Evolutionary conservation across 2,329 filamentous ascomycete species (phyloP), one percentile per base, ranked within the genome.

Genomic region (Fusarium vanettenii): DNA sequence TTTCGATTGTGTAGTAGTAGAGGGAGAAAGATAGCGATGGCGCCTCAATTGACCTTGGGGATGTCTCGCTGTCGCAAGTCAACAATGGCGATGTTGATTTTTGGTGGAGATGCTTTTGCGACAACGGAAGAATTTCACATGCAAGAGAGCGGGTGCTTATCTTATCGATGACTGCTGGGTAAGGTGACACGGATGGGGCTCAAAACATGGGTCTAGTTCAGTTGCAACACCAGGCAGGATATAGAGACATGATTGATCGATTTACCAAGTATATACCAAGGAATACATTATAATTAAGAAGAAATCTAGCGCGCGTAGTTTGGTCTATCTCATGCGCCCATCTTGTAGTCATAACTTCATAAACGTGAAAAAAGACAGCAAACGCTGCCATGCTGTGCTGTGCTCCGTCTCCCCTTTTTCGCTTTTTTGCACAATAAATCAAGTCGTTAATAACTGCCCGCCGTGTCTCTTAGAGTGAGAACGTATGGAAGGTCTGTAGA

Each of bases 401-500:
- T 48, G 27, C 56, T 63, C 39, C 60, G 55, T 56, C 56, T 63
- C 35, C 50, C 52, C 22, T 10, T 37, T 37, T 14, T 22, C 39
- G 14, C 41, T 22, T 33, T 11, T 11, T 35, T 48, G 22, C 31
- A 20, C 22, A 52, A 45, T 66, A 52, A 62, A 69, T 22, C 41
- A 31, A 33, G 25, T 35, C 50, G 27, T 72, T 56, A 77, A 45
- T 78, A 73, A 27, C 79, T 82, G 25, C 78, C 81, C 5, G 78
- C 64, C n/a, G 82, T 82, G 8, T 80, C 76, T 41, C 77, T 72
- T 50, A 84, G 68, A 35, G 80, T 81, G 43, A 86, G 77, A 16
- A 85, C 81, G 67, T 85, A 86, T 4, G 82, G 82, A 6, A 84
- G 71, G 11, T 77, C 76, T 37, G 77, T 78, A 8, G 73, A 69